Evolutionary conservation across 2,329 filamentous ascomycete species (phyloP), one percentile per base, ranked within the genome.

Genomic region (Dactylellina parvicollis): DNA sequence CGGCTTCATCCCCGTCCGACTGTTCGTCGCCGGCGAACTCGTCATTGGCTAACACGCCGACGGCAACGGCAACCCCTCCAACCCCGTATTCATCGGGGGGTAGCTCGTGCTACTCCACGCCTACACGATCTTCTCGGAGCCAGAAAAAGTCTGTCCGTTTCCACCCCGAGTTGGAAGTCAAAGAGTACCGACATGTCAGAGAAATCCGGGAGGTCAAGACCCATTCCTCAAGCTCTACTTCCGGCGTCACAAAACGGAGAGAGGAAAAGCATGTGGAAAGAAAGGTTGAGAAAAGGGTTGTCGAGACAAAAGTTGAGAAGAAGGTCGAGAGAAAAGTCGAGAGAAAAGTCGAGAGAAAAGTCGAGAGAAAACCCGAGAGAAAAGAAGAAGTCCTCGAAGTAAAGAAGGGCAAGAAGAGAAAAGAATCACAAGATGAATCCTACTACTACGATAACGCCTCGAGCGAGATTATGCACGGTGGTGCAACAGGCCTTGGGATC

Each of bases 61-160:
- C 69, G 36, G 47, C 49, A 14, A 73, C 69, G 18, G 69, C 60
- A 26, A 73, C 69, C 20, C 69, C 69, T 49, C 60, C 69, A 34
- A 73, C 69, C 38, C 69, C 69, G 46, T 73, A 65, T 38, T 65
- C 59, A 16, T 47, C 47, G 36, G 60, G 69, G 50, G 52, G 60
- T 73, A 73, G 69, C 46, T 46, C 69, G 50, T 65, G 46, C 60
- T 73, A 73, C 60, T 66, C 69, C 60, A 73, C 69, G 36, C 69
- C 60, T 10, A 73, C 69, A 30, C 66, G 50, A 30, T 36, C 52
- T 7, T 4, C 46, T 7, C 36, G 69, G 30, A 59, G 60, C 20
- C 60, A 60, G 52, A 73, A 73, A 54, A 73, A 73, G 30, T 65
- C 69, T 34, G 69, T 73, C 55, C 69, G 69, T 38, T 73, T 73